These are phyloP conservation scores for Primulina eburnea DNA, from an alignment of 257 asterid genomes.

Conservation along the genomic window DNA sequence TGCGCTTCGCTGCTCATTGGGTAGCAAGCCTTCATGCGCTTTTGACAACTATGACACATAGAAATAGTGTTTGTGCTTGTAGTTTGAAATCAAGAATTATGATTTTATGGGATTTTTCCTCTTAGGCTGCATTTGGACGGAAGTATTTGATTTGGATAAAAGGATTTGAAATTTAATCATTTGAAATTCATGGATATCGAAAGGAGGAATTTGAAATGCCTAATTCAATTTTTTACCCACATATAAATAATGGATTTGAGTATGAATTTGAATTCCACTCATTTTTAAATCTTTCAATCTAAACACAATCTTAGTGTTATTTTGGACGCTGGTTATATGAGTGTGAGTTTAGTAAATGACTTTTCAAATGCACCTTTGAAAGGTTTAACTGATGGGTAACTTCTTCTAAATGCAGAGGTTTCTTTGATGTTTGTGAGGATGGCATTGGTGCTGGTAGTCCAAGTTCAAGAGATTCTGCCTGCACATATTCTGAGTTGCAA, in stretches of 20 bases:
- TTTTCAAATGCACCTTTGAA: constrained; percentile 18
- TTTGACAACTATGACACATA: too few relatives aligned
- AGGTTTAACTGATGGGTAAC: constrained; percentile 6
- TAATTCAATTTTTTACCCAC: too few relatives aligned
- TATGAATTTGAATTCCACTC: too few relatives aligned
- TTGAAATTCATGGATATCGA: too few relatives aligned
- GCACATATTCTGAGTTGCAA: constrained; percentile 51
- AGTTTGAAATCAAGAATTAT: neutral
- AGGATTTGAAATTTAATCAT: too few relatives aligned
- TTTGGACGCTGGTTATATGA: constrained; percentile 46
- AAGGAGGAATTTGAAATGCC: too few relatives aligned
- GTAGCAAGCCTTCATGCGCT: too few relatives aligned
- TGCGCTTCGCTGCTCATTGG: too few relatives aligned
- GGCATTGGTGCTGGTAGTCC: constrained; percentile 63
- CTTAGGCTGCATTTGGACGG: too few relatives aligned
- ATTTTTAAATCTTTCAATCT: neutral
- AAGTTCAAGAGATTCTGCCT: constrained; percentile 55
- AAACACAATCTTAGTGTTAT: constrained; percentile 9
- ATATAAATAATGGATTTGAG: too few relatives aligned
- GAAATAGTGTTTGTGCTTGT: neutral
- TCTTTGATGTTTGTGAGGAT: constrained; percentile 86
- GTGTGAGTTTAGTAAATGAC: constrained; percentile 25
- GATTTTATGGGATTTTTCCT: too few relatives aligned
- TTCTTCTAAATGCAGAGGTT: constrained; percentile 60
- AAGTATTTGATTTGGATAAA: too few relatives aligned